phyloP scores from a whole-genome alignment of 2,329 filamentous ascomycete species.

The Helotiales sp. region DNA sequence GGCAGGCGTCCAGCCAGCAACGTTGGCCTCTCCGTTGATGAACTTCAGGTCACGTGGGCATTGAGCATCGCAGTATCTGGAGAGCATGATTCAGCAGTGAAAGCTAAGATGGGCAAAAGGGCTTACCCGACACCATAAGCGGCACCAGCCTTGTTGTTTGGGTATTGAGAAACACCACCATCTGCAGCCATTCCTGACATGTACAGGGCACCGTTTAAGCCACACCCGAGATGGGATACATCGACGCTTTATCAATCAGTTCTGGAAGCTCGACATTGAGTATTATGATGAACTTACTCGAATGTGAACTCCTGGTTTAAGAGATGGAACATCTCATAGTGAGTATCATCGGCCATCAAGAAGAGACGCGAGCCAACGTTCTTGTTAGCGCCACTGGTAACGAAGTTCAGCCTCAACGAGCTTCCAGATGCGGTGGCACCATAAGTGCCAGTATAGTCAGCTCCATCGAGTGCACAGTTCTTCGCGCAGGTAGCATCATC shows the following conservation, averaged over 20 bases:
- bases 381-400: conserved; percentile 49
- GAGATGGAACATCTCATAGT: conserved; percentile 66
- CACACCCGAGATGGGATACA: conserved; percentile 66
- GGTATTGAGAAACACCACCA: conserved; percentile 54
- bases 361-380: conserved; percentile 60
- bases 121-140: conserved; percentile 53
- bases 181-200: conserved; percentile 62
- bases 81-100: too few relatives aligned
- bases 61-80: conserved; percentile 64
- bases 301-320: conserved; percentile 71
- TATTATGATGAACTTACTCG: too few relatives aligned
- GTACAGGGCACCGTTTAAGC: conserved; percentile 72
- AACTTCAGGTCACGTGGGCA: conserved; percentile 54
- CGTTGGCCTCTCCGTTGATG: conserved; percentile 55
- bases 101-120: too few relatives aligned
- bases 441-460: conserved; percentile 52
- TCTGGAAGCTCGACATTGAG: too few relatives aligned
- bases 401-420: conserved; percentile 56
- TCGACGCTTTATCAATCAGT: too few relatives aligned
- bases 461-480: conserved; percentile 54
- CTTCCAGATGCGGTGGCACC: conserved; percentile 54
- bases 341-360: conserved; percentile 59
- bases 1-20: conserved; percentile 50
- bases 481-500: conserved; percentile 45
- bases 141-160: conserved; percentile 56